These are phyloP conservation scores for Rhipidocladum racemiflorum DNA, from an alignment of 176 grass and related monocot genomes.

Conservation along the genomic window DNA sequence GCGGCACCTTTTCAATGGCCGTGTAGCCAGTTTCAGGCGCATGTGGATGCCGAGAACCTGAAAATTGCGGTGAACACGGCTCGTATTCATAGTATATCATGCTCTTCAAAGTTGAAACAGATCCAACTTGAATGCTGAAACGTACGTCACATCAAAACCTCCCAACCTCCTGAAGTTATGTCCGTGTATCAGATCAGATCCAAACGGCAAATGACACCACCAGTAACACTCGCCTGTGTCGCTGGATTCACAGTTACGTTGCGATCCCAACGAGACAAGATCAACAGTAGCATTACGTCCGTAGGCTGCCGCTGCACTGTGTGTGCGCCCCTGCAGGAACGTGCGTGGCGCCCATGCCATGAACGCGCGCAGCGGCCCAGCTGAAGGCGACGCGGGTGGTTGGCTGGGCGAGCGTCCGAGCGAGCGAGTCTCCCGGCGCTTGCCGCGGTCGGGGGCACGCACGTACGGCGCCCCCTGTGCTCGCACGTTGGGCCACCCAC, in stretches of 20 bases:
- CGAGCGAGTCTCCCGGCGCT: not conserved
- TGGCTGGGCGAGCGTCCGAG: not conserved
- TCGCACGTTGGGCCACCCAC: slow-evolving; percentile 9
- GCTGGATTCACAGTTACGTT: not conserved
- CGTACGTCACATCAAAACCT: not conserved
- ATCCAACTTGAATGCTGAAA: not conserved
- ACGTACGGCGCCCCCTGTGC: not conserved
- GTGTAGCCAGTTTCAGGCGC: slow-evolving; percentile 15
- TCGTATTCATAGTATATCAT: not conserved
- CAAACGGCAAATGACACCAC: not conserved
- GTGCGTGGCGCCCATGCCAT: slow-evolving; percentile 31
- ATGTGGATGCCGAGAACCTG: not conserved
- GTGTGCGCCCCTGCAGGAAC: not conserved
- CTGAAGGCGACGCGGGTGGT: not conserved
- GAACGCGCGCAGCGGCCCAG: not conserved
- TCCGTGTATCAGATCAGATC: not conserved
- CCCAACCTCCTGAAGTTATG: not conserved
- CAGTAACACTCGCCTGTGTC: not conserved
- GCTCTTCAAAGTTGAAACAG: not conserved
- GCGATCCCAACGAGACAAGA: not conserved
- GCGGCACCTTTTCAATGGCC: slow-evolving; percentile 1
- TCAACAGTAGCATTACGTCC: not conserved
- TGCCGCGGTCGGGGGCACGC: not conserved
- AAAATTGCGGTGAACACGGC: not conserved
- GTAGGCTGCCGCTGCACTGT: not conserved